These are phyloP conservation scores for Thymus mandschuricus DNA, from an alignment of 257 asterid species.

Conservation along the genomic window DNA sequence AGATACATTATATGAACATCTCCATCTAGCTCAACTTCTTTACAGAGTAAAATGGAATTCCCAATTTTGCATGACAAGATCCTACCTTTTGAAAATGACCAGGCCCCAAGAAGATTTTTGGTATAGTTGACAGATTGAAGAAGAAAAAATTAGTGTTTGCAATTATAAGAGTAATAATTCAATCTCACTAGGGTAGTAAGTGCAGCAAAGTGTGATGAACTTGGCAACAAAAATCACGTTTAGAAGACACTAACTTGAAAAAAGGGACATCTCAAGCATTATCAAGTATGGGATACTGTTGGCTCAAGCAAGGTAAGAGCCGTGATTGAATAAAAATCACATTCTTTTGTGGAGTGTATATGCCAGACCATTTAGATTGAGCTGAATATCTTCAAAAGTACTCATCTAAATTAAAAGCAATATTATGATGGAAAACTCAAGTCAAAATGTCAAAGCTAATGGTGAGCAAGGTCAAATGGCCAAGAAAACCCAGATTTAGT, in stretches of 20 bases:
- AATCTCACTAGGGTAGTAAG: not conserved
- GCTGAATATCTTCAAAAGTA: not conserved
- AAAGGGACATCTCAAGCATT: conserved; percentile 11
- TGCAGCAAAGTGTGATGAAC: not conserved
- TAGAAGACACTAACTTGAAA: not conserved
- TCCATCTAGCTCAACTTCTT: not conserved
- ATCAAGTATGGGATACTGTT: conserved; percentile 11
- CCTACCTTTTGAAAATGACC: not conserved
- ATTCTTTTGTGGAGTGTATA: not conserved
- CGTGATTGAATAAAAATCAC: conserved; percentile 15
- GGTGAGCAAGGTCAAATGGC: not conserved
- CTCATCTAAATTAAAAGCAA: not conserved
- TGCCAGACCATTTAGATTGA: not conserved
- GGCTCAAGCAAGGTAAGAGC: not conserved
- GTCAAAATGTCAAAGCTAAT: not conserved
- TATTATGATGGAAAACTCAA: not conserved
- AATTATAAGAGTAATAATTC: not conserved
- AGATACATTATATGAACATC: not conserved
- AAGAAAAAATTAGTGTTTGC: not conserved
- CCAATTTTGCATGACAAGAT: no score
- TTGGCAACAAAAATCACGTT: conserved; percentile 8
- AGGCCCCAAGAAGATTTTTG: conserved; percentile 15
- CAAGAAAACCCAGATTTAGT: not conserved
- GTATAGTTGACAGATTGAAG: conserved; percentile 3
- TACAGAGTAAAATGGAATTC: not conserved